phyloP scores from a whole-genome alignment of 305 asterid genomes.

The Rubia occidens region DNA sequence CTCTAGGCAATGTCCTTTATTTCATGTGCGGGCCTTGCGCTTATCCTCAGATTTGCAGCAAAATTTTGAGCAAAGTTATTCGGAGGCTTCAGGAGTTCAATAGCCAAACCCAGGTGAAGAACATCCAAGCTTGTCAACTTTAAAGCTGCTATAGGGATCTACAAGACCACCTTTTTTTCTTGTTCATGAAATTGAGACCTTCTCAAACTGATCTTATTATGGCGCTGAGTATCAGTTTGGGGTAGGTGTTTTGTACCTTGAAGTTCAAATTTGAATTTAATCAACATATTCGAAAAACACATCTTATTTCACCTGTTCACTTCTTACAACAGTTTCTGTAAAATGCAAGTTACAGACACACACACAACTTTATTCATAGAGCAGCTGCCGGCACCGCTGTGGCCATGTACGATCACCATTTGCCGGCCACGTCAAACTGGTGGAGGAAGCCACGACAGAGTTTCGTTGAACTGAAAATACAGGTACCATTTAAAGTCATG shows the following conservation, averaged over 20 bases:
- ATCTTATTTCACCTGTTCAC: too few relatives aligned
- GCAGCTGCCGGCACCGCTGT: too few relatives aligned
- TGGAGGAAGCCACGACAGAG: conserved; percentile 8
- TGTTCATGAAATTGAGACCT: background rate
- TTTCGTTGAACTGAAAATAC: conserved; percentile 7
- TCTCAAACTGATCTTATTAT: background rate
- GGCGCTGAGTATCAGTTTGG: too few relatives aligned
- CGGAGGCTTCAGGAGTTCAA: conserved; percentile 52
- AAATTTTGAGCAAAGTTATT: conserved; percentile 44
- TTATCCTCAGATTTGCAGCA: conserved; percentile 43
- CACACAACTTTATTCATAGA: too few relatives aligned
- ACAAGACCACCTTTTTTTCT: too few relatives aligned
- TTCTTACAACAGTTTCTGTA: too few relatives aligned
- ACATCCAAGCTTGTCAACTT: background rate
- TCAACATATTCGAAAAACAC: background rate
- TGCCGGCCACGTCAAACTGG: background rate
- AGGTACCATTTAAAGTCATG: background rate
- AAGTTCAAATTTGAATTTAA: too few relatives aligned
- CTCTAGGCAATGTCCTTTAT: conserved; percentile 78
- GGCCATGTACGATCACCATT: background rate
- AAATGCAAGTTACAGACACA: too few relatives aligned
- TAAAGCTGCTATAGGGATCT: too few relatives aligned
- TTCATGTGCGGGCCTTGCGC: conserved; percentile 90
- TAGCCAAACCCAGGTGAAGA: conserved; percentile 28
- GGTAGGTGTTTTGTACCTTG: too few relatives aligned